Base-by-base conservation (phyloP, 257 asterid genomes). In the Solanum sitiens region DNA sequence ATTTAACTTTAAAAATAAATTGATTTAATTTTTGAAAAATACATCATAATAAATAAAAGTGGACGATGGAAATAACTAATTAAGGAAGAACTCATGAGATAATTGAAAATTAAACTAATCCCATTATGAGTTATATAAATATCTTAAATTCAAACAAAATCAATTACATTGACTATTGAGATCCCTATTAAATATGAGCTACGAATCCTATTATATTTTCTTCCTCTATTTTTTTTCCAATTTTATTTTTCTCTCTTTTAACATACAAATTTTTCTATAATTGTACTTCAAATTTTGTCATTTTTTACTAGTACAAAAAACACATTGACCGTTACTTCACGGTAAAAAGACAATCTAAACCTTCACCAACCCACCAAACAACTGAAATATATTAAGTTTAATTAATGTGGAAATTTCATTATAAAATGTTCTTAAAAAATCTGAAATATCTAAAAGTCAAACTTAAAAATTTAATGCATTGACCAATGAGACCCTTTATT, bases 11-110 rank as follows among this genome's bases (percentile, higher is more conserved):
- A 35, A 35, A 32, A 35, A 35, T 0, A 35, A 35, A 0, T 35
- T 1, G 5, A 35, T 35, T 35, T 35, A 35, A 35, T 35, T 35
- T 35, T 35, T 0, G 6, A 35, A 35, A 35, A 35, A 35, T 35
- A 1, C 0, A 37, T 37, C 0, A 1, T 37, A 37, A 37, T 0
- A 6, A 37, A 37, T 37, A 37, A 37, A 37, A 37, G 0, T 6
- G 39, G 37, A 37, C 2, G 7, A 37, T 1, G 39, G 0, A 37
- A 37, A 37, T 37, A 37, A 47, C 56, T 4, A 47, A 13, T 47
- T 47, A 47, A 47, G 56, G 56, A 47, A 47, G 7, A 18, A 47
- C 18, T 47, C 56, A 4, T 47, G 56, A 47, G 56, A 47, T 47
- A 13, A 47, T 47, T 47, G 56, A 47, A 47, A 47, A 47, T 47